Evolutionary conservation across 2,329 filamentous ascomycete species (phyloP), one percentile per base, ranked within the genome.

Genomic region (Apiospora phragmitis): DNA sequence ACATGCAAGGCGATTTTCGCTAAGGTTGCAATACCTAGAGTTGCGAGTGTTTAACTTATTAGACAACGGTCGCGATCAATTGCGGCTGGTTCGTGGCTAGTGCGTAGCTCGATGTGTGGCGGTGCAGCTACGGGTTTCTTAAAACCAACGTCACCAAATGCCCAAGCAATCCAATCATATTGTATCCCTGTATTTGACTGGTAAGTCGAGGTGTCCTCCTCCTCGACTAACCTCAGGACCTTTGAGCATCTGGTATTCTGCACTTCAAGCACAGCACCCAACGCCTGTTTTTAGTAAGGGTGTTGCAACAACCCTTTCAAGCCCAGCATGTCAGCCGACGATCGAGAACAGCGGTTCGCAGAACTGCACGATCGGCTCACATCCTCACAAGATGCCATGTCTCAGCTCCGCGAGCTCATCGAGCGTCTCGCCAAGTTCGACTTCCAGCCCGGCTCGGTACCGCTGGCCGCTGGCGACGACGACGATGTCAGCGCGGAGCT

Each of bases 401-500:
- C 82, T 7, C 88, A 91, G 79, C 84, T 91, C 38, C 81, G 84
- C 73, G 85, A 87, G 71, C 85, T 91, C 65, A 91, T 92, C 76
- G 81, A 87, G 70, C 87, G 88, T 42, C 85, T 92, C 35, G 85
- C 85, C 66, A 85, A 82, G 72, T 84, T 91, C 76, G 83, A 87
- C 70, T 90, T 91, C 79, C 83, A 87, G 69, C 88, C 88, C 6
- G 89, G 88, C 21, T 87, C 87, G 1, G 83, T 89, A 62, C 86
- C 88, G 26, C 82, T 88, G 6, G 82, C 81, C 70, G 79, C 81
- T 11, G 82, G 83, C 68, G 84, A 85, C 26, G 87, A 88, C 67
- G 83, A 83, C 71, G 86, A 87, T 72, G 85, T 87, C 45, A 89
- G 92, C 70, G 80, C 91, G 26, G 94, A 97, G 81, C 88, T 98